Evolutionary conservation across 768 basidiomycete genomes (phyloP), one percentile per base, ranked within the genome.

Genomic region (Royoungia palumana): DNA sequence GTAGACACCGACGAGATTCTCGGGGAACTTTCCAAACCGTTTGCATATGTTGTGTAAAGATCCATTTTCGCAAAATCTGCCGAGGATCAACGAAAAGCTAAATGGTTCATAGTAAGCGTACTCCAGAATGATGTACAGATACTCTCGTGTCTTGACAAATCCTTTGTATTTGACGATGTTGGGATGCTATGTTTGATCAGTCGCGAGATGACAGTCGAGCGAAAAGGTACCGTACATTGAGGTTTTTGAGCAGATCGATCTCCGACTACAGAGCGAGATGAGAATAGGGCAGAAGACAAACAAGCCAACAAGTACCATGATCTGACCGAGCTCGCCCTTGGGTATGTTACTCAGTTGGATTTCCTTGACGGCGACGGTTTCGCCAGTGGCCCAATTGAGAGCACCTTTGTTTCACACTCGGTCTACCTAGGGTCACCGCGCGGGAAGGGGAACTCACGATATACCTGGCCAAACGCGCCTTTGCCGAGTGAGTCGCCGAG

Each of bases 81-180:
- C 16, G n/a, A 37, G 19, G 14, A 4, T 67, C 41, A 57, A 50
- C 37, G 25, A 14, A 21, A 51, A 32, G 41, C 5, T 14, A 42
- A 30, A 41, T 30, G 24, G 19, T 22, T 38, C 5, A 21, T 3
- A 11, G 25, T 12, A 41, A 21, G 72, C 85, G 44, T 63, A 93
- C 86, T 97, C 96, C 40, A 99, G 79, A 58, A 99, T 92, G 69
- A 99, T 99, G 69, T 95, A 95, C 51, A 99, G 75, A 67, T 85
- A 93, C 61, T 96, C 91, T 47, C 85, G 82, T 44, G 93, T 94
- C 72, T 94, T 93, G 65, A 93, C 91, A 60, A 95, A 98, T 12
- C 96, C 96, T 62, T 95, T 94, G 74, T 99, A 99, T 71, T 99
- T 95, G 64, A 98, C 96, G 64, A 99, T 98, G 66, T 98, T 98